A percentile compares a stretch with the other conserved stretches of the same genome.
Conservation (phyloP, 2,329 filamentous ascomycete species). For the Alternaria tenuissima region DNA sequence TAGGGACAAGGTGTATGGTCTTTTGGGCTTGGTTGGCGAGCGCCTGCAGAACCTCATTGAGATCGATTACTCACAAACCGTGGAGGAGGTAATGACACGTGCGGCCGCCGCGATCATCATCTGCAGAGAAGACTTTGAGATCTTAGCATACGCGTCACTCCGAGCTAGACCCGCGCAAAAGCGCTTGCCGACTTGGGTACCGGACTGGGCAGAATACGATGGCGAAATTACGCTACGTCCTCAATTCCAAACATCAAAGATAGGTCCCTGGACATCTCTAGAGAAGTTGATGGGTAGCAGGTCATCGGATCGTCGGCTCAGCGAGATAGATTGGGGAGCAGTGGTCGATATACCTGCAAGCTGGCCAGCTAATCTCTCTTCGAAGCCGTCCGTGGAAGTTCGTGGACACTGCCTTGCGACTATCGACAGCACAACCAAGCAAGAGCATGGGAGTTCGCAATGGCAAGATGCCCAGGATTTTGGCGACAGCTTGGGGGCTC, state of each 20-base stretch:
- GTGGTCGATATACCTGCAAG: conserved; percentile 9
- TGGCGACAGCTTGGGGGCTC: not conserved
- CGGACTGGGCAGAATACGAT: conserved; percentile 14
- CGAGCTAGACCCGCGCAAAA: not conserved
- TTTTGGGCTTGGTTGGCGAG: conserved; percentile 18
- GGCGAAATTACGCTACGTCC: conserved; percentile 10
- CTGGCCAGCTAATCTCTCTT: not conserved
- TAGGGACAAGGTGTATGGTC: conserved; percentile 20
- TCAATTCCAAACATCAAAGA: conserved; percentile 14
- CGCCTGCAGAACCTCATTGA: conserved; percentile 17
- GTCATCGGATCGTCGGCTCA: not conserved
- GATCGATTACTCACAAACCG: conserved; percentile 22
- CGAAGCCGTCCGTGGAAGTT: conserved; percentile 5
- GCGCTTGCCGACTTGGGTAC: conserved; percentile 19
- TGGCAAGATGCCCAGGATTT: conserved; percentile 12
- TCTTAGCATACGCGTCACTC: conserved; percentile 18
- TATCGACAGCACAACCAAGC: conserved; percentile 10
- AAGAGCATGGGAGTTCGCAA: not conserved
- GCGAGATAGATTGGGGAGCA: conserved; percentile 7
- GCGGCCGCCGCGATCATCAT: conserved; percentile 19
- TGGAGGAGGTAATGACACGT: conserved; percentile 18
- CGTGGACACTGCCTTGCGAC: conserved; percentile 19
- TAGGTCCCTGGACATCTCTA: conserved; percentile 20
- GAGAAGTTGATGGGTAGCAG: conserved; percentile 10
- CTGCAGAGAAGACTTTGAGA: conserved; percentile 18